phyloP scores from a whole-genome alignment of 148 eudicot genomes.

The Dianthus caryophyllus region DNA sequence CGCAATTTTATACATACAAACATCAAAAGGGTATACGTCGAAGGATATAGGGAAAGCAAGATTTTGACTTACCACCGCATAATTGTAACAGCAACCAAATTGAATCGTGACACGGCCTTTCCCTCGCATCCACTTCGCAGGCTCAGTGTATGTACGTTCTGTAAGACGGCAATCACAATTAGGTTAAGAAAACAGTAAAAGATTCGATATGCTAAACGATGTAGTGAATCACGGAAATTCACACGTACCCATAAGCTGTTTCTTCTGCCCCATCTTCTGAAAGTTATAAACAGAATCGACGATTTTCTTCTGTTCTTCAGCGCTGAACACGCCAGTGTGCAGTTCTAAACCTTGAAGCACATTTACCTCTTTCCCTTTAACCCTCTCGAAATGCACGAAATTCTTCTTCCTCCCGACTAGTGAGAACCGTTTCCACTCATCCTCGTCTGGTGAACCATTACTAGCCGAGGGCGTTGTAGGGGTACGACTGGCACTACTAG shows the following conservation, averaged over 20 bases:
- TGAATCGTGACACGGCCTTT: conserved; percentile 65
- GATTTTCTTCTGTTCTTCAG: conserved; percentile 51
- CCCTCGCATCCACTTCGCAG: conserved; percentile 62
- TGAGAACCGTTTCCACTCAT: conserved; percentile 30
- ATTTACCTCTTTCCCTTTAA: conserved; percentile 38
- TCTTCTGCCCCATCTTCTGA: conserved; percentile 48
- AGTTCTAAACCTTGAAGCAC: conserved; percentile 63
- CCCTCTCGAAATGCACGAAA: conserved; percentile 43
- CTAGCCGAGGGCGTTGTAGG: conserved; percentile 8
- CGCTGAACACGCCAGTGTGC: conserved; percentile 43
- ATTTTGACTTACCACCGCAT: conserved; percentile 40
- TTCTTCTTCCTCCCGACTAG: conserved; percentile 43
- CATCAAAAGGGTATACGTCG: background rate
- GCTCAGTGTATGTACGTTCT: conserved; percentile 57
- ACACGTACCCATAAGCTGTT: conserved; percentile 51
- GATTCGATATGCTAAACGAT: background rate
- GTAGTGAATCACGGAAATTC: background rate
- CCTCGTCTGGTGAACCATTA: conserved; percentile 22
- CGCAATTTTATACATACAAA: conserved; percentile 9
- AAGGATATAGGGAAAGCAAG: background rate
- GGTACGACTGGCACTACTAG: conserved; percentile 12
- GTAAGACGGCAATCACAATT: conserved; percentile 1
- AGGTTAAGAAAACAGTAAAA: background rate
- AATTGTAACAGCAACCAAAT: conserved; percentile 67
- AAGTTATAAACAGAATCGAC: conserved; percentile 50